Evolutionary conservation across 805 yeast species (phyloP).

Genomic region (Middelhovenomyces tepae): DNA sequence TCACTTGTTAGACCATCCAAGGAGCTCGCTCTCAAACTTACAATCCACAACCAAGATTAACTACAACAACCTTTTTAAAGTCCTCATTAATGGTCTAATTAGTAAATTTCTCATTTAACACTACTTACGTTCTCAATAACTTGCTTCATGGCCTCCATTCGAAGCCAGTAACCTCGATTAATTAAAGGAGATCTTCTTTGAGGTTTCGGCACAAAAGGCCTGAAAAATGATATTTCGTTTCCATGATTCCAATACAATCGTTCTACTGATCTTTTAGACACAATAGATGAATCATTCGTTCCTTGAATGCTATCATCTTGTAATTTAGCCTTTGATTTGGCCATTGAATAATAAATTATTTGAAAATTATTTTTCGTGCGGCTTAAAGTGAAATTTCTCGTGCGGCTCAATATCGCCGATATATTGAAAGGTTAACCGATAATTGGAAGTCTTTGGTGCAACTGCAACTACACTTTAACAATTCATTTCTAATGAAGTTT

Average conservation of each 20-base stretch:
- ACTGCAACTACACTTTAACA: too few species aligned
- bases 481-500: too few species aligned
- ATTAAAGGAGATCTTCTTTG: constrained; percentile 71
- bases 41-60: constrained; percentile 80
- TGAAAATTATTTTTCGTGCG: constrained; percentile 1
- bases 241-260: constrained; percentile 34
- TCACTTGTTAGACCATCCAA: too few species aligned
- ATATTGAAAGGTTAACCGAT: too few species aligned
- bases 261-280: constrained; percentile 75
- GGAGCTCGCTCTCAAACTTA: too few species aligned
- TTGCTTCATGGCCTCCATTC: constrained; percentile 60
- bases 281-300: constrained; percentile 75
- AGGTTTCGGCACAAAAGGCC: constrained; percentile 55
- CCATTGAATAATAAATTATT: constrained; percentile 20
- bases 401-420: too few species aligned
- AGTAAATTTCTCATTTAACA: too few species aligned
- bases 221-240: constrained; percentile 48
- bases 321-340: too few species aligned
- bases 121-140: constrained; percentile 41
- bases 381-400: too few species aligned
- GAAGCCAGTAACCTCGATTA: constrained; percentile 74
- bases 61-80: constrained; percentile 31
- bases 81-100: too few species aligned
- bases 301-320: constrained; percentile 75
- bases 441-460: too few species aligned